Evolutionary conservation across 306 rosid genomes (phyloP).

Genomic region (Inga leiocalycina): DNA sequence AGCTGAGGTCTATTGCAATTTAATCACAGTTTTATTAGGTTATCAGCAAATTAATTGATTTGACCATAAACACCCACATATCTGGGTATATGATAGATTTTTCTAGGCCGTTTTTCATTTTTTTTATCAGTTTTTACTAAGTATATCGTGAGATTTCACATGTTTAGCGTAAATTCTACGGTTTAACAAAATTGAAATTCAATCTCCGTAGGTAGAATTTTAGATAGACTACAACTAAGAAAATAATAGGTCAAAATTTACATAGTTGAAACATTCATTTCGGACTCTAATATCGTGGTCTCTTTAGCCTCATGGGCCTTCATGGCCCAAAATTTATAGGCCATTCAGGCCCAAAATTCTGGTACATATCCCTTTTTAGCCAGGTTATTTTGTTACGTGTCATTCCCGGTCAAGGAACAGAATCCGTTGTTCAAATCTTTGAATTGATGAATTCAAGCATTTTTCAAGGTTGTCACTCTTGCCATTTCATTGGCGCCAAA

Average conservation of each 20-base stretch:
- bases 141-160: not conserved
- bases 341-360: not conserved
- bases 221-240: too few relatives aligned
- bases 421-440: not conserved
- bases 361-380: not conserved
- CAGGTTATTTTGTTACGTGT: not conserved
- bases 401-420: not conserved
- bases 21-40: not conserved
- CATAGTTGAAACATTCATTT: not conserved
- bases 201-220: not conserved
- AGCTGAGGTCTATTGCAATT: not conserved
- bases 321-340: not conserved
- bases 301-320: not conserved
- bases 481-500: not conserved
- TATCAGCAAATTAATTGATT: not conserved
- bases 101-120: not conserved
- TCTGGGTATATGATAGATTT: not conserved
- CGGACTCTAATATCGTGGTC: not conserved
- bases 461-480: conserved; percentile 6
- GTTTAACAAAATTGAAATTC: too few relatives aligned
- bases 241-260: not conserved
- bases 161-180: not conserved
- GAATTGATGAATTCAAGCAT: not conserved
- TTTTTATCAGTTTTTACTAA: not conserved
- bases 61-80: not conserved